Percentiles rank a stretch among this genome's conserved stretches.
phyloP scores from a whole-genome alignment of 208 protist species.

The Leptomonas seymouri region DNA sequence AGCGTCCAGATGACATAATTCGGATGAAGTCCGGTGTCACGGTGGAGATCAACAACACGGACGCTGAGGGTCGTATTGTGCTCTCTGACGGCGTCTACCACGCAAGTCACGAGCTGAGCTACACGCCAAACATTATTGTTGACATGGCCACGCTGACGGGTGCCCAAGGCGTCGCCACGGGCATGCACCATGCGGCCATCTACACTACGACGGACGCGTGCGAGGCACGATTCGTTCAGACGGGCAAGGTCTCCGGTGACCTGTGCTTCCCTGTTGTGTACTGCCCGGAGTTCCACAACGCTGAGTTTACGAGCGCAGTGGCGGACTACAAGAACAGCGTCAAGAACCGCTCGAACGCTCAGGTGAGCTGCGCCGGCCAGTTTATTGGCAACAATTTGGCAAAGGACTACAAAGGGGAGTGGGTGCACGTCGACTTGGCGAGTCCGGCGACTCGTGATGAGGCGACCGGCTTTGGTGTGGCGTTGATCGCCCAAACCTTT shows the following conservation, averaged over 20 bases:
- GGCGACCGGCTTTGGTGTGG: conserved; percentile 80
- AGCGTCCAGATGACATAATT: conserved; percentile 91
- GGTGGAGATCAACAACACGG: conserved; percentile 94
- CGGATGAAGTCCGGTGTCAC: conserved; percentile 87
- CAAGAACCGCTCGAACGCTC: conserved; percentile 63
- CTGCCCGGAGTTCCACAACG: conserved; percentile 85
- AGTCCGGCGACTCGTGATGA: conserved; percentile 62
- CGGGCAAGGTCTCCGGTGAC: conserved; percentile 71
- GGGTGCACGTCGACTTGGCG: conserved; percentile 90
- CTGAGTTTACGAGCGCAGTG: conserved; percentile 68
- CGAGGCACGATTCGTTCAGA: conserved; percentile 55
- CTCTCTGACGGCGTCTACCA: conserved; percentile 91
- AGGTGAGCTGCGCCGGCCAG: conserved; percentile 78
- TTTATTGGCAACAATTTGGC: conserved; percentile 80
- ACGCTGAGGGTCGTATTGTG: conserved; percentile 93
- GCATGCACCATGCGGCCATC: conserved; percentile 77
- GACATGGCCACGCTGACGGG: conserved; percentile 93
- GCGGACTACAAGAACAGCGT: conserved; percentile 85
- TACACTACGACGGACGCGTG: conserved; percentile 75
- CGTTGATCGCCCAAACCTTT: conserved; percentile 64
- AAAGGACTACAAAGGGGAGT: conserved; percentile 67
- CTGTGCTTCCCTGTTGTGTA: conserved; percentile 88
- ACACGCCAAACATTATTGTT: conserved; percentile 82
- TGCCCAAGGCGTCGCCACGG: conserved; percentile 87
- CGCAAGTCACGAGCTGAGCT: conserved; percentile 72